These are phyloP conservation scores for Lepidopterella palustris DNA, from an alignment of 495 filamentous ascomycete species.

Conservation along the genomic window DNA sequence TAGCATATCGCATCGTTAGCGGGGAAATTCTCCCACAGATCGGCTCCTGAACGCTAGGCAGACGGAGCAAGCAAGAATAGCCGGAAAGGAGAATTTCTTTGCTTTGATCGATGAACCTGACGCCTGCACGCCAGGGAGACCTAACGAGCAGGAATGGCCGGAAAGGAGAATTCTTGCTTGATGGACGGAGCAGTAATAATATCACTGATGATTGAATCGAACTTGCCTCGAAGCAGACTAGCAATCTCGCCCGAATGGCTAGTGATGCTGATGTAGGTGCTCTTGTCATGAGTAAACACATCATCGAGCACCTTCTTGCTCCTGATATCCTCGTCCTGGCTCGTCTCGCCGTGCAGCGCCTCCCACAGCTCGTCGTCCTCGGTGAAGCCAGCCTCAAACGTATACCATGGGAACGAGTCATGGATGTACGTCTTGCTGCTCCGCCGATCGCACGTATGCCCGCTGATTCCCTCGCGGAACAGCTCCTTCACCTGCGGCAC, in stretches of 20 bases:
- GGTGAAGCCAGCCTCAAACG: slow-evolving; percentile 56
- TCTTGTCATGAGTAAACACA: slow-evolving; percentile 55
- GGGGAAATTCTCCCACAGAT: neutral
- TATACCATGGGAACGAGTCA: slow-evolving; percentile 50
- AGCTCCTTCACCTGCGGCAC: slow-evolving; percentile 60
- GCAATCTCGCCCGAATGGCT: slow-evolving; percentile 62
- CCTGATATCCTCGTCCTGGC: slow-evolving; percentile 49
- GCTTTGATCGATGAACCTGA: too few relatives aligned
- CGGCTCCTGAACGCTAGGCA: too few relatives aligned
- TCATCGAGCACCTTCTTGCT: slow-evolving; percentile 52
- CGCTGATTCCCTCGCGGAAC: slow-evolving; percentile 62
- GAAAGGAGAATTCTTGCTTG: too few relatives aligned
- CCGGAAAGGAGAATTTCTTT: too few relatives aligned
- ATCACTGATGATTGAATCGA: slow-evolving; percentile 15
- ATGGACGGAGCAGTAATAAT: too few relatives aligned
- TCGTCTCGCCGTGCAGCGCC: slow-evolving; percentile 28
- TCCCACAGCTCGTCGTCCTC: slow-evolving; percentile 35
- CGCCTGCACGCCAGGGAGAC: too few relatives aligned
- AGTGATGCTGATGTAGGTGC: slow-evolving; percentile 46
- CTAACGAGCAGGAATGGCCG: too few relatives aligned
- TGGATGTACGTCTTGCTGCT: slow-evolving; percentile 52
- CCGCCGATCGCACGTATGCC: slow-evolving; percentile 76
- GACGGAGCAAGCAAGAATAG: too few relatives aligned
- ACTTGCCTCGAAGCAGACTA: slow-evolving; percentile 45
- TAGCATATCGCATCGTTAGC: too few relatives aligned